These are phyloP conservation scores for Thelonectria olida DNA, from an alignment of 2,329 filamentous ascomycete species.

Conservation along the genomic window DNA sequence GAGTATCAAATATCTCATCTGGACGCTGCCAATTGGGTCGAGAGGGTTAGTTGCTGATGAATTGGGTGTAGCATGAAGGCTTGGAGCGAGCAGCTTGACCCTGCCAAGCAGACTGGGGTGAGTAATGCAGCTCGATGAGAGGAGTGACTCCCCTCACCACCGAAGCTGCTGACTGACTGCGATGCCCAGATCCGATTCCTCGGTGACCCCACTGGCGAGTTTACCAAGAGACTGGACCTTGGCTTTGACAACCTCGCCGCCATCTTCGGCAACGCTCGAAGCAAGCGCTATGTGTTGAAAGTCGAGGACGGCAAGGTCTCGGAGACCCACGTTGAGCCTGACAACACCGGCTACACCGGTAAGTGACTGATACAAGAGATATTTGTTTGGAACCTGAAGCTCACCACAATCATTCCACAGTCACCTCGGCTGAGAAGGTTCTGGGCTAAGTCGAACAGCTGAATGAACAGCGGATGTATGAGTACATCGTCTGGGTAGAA, in stretches of 20 bases:
- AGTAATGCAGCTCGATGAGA: conserved; percentile 47
- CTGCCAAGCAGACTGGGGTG: conserved; percentile 78
- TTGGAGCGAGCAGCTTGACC: conserved; percentile 83
- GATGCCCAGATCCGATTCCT: conserved; percentile 82
- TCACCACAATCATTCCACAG: conserved; percentile 41
- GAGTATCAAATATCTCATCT: conserved; percentile 47
- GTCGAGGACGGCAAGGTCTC: conserved; percentile 87
- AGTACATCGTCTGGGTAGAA: too few species aligned
- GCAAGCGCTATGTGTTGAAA: conserved; percentile 88
- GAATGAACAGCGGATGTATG: neutral
- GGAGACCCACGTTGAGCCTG: conserved; percentile 83
- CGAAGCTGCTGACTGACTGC: conserved; percentile 4
- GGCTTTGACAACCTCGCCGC: conserved; percentile 74
- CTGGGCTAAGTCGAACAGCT: conserved; percentile 40
- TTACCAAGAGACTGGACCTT: conserved; percentile 85
- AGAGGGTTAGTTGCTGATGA: conserved; percentile 11
- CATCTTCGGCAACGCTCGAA: conserved; percentile 83
- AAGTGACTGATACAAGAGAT: conserved; percentile 41
- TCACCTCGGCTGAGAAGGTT: conserved; percentile 62
- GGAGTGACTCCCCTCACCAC: too few species aligned
- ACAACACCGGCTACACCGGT: conserved; percentile 86
- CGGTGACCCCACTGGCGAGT: conserved; percentile 80
- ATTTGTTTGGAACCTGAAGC: neutral
- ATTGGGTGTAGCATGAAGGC: conserved; percentile 78
- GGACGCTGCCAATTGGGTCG: neutral